Percentiles rank a stretch among this genome's conserved stretches.
Evolutionary conservation across 2,329 filamentous ascomycete genomes (phyloP).

Genomic region (Fusarium sp.): DNA sequence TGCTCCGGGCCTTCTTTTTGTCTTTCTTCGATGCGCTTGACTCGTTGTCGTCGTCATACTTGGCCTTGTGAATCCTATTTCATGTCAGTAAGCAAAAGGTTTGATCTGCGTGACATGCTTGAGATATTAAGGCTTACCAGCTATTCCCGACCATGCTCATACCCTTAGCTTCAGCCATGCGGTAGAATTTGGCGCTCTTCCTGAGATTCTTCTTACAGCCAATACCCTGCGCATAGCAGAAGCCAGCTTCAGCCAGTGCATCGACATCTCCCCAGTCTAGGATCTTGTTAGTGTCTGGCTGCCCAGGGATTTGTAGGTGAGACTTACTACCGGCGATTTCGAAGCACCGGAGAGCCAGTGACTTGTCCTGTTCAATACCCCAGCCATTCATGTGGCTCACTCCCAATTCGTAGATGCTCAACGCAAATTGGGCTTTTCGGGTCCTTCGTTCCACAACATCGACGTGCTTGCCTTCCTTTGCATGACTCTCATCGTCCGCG

Average conservation of each 20-base stretch:
- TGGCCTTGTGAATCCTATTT: slow-evolving; percentile 92
- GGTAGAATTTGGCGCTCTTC: slow-evolving; percentile 91
- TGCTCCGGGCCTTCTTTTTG: slow-evolving; percentile 76
- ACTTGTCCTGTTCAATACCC: slow-evolving; percentile 94
- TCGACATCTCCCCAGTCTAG: slow-evolving; percentile 92
- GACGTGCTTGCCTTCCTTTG: slow-evolving; percentile 70
- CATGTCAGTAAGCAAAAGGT: slow-evolving; percentile 1
- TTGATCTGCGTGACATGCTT: background rate
- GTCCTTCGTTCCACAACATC: slow-evolving; percentile 80
- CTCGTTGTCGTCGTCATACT: slow-evolving; percentile 81
- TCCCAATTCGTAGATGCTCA: slow-evolving; percentile 95
- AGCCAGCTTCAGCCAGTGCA: slow-evolving; percentile 92
- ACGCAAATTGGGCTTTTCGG: slow-evolving; percentile 90
- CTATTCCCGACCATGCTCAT: slow-evolving; percentile 99
- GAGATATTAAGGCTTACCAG: slow-evolving; percentile 74
- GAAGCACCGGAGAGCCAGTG: slow-evolving; percentile 88
- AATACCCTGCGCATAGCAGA: slow-evolving; percentile 93
- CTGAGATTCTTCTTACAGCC: slow-evolving; percentile 97
- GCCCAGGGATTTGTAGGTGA: background rate
- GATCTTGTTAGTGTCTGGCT: slow-evolving; percentile 34
- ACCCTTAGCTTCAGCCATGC: slow-evolving; percentile 89
- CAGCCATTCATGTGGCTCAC: slow-evolving; percentile 98
- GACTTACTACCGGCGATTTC: slow-evolving; percentile 87
- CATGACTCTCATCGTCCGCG: slow-evolving; percentile 79
- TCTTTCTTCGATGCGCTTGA: slow-evolving; percentile 57